phyloP scores from a whole-genome alignment of 2,329 filamentous ascomycete genomes.

The Penicillium sp. region DNA sequence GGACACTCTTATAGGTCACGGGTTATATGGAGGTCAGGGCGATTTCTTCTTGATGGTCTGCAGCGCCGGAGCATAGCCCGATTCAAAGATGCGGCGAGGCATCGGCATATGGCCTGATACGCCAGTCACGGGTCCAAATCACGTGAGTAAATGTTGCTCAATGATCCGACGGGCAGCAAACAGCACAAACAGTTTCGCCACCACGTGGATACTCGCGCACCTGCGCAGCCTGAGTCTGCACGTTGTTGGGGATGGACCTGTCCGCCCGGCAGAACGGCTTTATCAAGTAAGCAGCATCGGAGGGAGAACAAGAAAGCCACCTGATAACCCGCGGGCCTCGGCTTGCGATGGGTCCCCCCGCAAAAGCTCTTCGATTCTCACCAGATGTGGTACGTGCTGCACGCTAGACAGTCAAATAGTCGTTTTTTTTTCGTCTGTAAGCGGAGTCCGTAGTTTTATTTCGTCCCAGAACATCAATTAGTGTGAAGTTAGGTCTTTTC shows the following conservation, averaged over 20 bases:
- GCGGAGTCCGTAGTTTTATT: too few species aligned
- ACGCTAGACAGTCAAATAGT: neutral
- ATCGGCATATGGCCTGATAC: slow-evolving; percentile 1
- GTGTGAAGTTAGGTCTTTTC: neutral
- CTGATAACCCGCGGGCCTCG: slow-evolving; percentile 19
- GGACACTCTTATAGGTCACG: too few species aligned
- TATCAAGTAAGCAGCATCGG: too few species aligned
- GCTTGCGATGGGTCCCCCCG: slow-evolving; percentile 15
- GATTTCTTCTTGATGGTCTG: neutral
- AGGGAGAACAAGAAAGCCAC: neutral
- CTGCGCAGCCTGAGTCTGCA: too few species aligned
- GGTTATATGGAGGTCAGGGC: neutral
- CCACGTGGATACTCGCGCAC: too few species aligned
- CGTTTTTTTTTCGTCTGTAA: neutral
- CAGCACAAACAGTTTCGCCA: neutral
- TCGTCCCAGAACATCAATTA: neutral
- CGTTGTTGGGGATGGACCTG: too few species aligned
- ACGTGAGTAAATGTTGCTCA: slow-evolving; percentile 6
- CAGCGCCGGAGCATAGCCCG: neutral
- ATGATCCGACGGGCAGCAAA: slow-evolving; percentile 18
- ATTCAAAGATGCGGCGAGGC: neutral
- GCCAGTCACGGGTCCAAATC: slow-evolving; percentile 9
- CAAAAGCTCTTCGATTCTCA: slow-evolving; percentile 1
- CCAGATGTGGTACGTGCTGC: neutral
- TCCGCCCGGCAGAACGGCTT: too few species aligned